These are phyloP conservation scores for Dendrocalamus latiflorus DNA, from an alignment of 202 grass and related monocot genomes.

Conservation along the genomic window DNA sequence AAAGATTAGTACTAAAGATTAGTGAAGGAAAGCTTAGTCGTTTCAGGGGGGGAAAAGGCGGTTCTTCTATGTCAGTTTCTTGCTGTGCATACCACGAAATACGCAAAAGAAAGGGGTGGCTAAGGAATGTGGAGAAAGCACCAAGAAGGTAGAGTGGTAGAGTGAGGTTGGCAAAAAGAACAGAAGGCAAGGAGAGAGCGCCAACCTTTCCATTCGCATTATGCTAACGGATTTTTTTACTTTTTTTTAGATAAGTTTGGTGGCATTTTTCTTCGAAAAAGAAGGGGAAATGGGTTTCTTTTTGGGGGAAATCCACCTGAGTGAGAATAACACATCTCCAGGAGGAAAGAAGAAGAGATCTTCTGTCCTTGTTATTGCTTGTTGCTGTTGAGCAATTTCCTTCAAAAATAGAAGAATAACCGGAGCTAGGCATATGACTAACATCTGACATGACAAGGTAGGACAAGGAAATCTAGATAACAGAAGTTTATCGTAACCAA, in stretches of 20 bases:
- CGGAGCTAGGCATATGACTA: not conserved
- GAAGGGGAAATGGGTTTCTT: not conserved
- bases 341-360: not conserved
- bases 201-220: not conserved
- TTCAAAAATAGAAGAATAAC: not conserved
- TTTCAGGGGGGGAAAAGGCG: not conserved
- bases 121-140: constrained; percentile 6
- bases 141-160: not conserved
- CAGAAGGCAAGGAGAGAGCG: not conserved
- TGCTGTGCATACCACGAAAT: not conserved
- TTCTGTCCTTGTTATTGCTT: not conserved
- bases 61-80: constrained; percentile 1
- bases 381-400: not conserved
- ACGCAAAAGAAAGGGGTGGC: not conserved
- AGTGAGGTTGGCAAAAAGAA: constrained; percentile 1
- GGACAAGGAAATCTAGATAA: not conserved
- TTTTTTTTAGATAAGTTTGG: not conserved
- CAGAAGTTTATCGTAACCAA: too few species aligned
- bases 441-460: not conserved
- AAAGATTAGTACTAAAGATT: not conserved
- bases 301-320: too few species aligned
- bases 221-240: not conserved
- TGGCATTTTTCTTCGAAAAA: not conserved
- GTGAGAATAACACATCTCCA: not conserved
- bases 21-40: not conserved